These are phyloP conservation scores for Lecanicillium sp. DNA, from an alignment of 2,329 filamentous ascomycete genomes.

Conservation along the genomic window DNA sequence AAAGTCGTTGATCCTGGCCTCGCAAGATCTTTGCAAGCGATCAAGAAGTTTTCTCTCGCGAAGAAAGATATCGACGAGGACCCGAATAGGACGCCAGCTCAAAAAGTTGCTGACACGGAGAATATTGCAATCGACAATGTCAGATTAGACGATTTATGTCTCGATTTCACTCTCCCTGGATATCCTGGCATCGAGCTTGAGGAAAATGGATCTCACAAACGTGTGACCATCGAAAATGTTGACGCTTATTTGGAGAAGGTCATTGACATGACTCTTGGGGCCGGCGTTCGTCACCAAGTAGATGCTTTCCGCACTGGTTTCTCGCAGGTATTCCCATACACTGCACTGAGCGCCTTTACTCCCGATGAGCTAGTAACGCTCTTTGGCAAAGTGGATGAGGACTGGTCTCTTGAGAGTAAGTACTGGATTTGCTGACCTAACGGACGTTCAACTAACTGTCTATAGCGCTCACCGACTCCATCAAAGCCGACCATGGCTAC, in stretches of 20 bases:
- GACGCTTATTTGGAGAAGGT: conserved; percentile 80
- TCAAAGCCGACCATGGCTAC: conserved; percentile 97
- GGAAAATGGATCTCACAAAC: conserved; percentile 62
- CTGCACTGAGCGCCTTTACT: conserved; percentile 85
- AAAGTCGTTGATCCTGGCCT: conserved; percentile 83
- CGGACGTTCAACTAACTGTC: conserved; percentile 9
- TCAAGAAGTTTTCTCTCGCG: conserved; percentile 77
- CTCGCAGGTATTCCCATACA: conserved; percentile 93
- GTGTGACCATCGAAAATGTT: conserved; percentile 88
- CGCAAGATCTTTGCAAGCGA: conserved; percentile 74
- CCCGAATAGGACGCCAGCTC: conserved; percentile 50
- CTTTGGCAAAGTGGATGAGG: conserved; percentile 87
- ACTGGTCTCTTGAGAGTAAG: conserved; percentile 96
- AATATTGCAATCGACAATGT: conserved; percentile 68
- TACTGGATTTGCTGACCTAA: conserved; percentile 14
- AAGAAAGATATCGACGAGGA: conserved; percentile 80
- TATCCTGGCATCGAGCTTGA: conserved; percentile 81
- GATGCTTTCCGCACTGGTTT: conserved; percentile 89
- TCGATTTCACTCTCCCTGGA: conserved; percentile 93
- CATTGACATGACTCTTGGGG: conserved; percentile 84
- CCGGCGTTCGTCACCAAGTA: conserved; percentile 78
- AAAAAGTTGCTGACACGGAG: conserved; percentile 65
- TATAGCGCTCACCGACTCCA: conserved; percentile 86
- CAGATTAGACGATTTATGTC: conserved; percentile 73
- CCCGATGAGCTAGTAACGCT: conserved; percentile 91